Conservation (phyloP, 1,139 yeast species). For the Geotrichum klebahnii region DNA sequence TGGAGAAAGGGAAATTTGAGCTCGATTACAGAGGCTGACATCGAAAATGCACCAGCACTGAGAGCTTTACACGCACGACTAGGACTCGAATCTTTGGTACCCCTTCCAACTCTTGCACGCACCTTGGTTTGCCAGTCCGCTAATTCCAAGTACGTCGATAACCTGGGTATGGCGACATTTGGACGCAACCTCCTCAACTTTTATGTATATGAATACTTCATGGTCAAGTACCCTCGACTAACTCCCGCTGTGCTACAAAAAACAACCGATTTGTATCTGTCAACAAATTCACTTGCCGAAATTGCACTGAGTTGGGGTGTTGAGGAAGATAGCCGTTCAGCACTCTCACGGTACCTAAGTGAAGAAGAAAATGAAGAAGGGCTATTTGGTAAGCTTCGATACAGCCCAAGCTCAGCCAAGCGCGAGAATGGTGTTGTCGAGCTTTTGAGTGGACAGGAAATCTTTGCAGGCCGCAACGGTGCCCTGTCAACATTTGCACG, state of each 20-base stretch:
- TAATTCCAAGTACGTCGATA: slow-evolving; percentile 54
- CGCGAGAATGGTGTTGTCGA: slow-evolving; percentile 46
- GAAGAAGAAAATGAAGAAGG: slow-evolving; percentile 40
- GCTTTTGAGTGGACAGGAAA: slow-evolving; percentile 35
- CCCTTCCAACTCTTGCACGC: slow-evolving; percentile 70
- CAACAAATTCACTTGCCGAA: slow-evolving; percentile 57
- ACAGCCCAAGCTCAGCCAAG: slow-evolving; percentile 29
- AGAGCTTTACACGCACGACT: slow-evolving; percentile 79
- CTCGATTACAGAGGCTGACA: slow-evolving; percentile 12
- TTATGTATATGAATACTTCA: slow-evolving; percentile 68
- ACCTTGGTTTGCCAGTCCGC: slow-evolving; percentile 59
- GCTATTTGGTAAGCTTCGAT: slow-evolving; percentile 38
- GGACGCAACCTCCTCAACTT: slow-evolving; percentile 76
- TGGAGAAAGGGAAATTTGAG: slow-evolving; percentile 23
- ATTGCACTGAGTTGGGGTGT: slow-evolving; percentile 83
- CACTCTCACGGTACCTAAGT: slow-evolving; percentile 63
- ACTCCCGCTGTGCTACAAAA: slow-evolving; percentile 74
- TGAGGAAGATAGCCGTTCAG: slow-evolving; percentile 62
- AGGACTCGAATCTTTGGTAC: slow-evolving; percentile 44
- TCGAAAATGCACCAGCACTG: slow-evolving; percentile 44
- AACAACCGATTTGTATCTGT: slow-evolving; percentile 70
- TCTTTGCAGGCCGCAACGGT: slow-evolving; percentile 38
- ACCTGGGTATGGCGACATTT: slow-evolving; percentile 72
- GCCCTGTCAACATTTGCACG: slow-evolving; percentile 51
- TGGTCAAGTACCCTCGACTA: slow-evolving; percentile 79